Evolutionary conservation across 1,284 basidiomycete genomes (phyloP).

Genomic region (Ceratobasidium sp.): DNA sequence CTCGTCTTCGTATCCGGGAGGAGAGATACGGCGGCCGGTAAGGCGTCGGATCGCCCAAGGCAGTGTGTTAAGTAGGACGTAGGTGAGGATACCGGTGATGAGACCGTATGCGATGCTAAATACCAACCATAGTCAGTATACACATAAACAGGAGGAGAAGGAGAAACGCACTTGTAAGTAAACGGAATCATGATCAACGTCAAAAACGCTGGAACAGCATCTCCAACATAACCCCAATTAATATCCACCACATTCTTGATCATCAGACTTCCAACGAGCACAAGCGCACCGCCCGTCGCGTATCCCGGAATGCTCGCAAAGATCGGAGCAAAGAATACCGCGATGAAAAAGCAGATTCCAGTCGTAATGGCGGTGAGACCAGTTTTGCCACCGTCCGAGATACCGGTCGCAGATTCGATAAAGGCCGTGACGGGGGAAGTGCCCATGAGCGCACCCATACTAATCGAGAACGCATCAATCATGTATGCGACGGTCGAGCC

Average conservation of each 20-base stretch:
- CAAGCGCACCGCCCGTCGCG: constrained; percentile 89
- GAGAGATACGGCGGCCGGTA: constrained; percentile 72
- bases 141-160: constrained; percentile 46
- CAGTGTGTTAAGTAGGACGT: constrained; percentile 80
- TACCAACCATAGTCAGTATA: constrained; percentile 49
- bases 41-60: constrained; percentile 71
- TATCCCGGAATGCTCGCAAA: constrained; percentile 89
- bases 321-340: constrained; percentile 90
- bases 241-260: constrained; percentile 87
- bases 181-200: constrained; percentile 82
- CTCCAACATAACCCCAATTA: constrained; percentile 91
- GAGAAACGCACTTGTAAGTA: constrained; percentile 75
- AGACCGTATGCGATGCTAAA: constrained; percentile 89
- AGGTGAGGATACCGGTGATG: constrained; percentile 77
- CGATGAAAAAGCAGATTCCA: constrained; percentile 85
- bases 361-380: constrained; percentile 85
- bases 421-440: constrained; percentile 91
- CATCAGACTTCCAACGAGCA: constrained; percentile 91
- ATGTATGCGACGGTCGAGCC: constrained; percentile 83
- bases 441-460: constrained; percentile 86
- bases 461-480: constrained; percentile 80
- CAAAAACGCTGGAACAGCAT: constrained; percentile 86
- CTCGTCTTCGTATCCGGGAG: constrained; percentile 68
- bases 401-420: constrained; percentile 76
- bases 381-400: constrained; percentile 86